Evolutionary conservation across 495 filamentous ascomycete genomes (phyloP), one percentile per base, ranked within the genome.

Genomic region (Aspergillus taichungensis): DNA sequence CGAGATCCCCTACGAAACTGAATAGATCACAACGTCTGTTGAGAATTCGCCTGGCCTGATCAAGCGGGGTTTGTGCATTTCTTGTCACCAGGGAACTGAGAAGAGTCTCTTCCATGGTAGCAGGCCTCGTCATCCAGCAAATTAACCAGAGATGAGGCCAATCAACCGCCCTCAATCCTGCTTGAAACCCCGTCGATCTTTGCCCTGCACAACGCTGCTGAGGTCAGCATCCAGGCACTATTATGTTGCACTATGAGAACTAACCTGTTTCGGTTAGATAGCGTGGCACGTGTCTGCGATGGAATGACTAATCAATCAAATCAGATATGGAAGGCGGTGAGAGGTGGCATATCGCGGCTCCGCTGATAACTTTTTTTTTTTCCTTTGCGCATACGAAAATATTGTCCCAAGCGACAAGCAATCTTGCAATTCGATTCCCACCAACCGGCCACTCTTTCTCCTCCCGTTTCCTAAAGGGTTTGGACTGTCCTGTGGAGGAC

Each of bases 331-430:
- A 8, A 55, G 39, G 55, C 55, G 55, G 55, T 59, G 27, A 4
- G 1, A 4, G 9, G 5, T 12, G 41, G 55, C 55, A 59, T 38
- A 52, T 46, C 38, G 12, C 27, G 6, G 32, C 28, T 28, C 32
- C 9, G 6, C 12, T 33, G 24, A 35, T 47, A 40, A 46, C 43
- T 47, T 58, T 58, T 57, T 57, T 53, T 53, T 54, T 46, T 37
- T 39, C 13, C 30, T 13, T 24, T n/a, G 39, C 42, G 42, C 13
- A 11, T 13, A 14, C 31, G 37, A 40, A 40, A 40, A 40, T 6
- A 13, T 11, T 13, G 38, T 12, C 12, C 12, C 8, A 40, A 8
- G 8, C 24, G 18, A 29, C 28, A 24, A n/a, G 27, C n/a, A 40
- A n/a, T 30, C 13, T 40, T 40, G 12, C 13, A 40, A 40, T 40